Base-by-base conservation (phyloP, 2,329 filamentous ascomycete genomes). In the Penicillium sp. region DNA sequence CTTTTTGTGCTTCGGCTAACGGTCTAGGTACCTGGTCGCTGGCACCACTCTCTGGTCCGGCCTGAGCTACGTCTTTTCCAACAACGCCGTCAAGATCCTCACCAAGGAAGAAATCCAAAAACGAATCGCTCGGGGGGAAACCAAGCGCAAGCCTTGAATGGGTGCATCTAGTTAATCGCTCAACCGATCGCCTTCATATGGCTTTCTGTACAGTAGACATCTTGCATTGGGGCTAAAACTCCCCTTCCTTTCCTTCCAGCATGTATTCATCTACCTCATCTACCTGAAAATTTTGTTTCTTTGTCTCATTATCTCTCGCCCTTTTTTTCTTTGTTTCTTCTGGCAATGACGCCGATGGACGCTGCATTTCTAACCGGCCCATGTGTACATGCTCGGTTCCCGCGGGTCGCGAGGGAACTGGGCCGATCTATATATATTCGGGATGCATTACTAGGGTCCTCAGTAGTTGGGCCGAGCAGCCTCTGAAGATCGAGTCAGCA, bases 11-110 rank as follows among this genome's bases (percentile, higher is more conserved):
- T 5, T 4, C 8, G 15, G 30, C 54, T 61, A 23, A 61, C 43
- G 23, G 2, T 58, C 69, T 40, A 93, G 90, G 67, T 93, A 90
- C 62, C 73, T 95, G 12, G 93, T 99, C 2, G 92, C 91, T 0
- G 83, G 81, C 0, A 99, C 94, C 3, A 99, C 94, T 0, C 74
- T 96, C 5, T 97, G 92, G 90, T 97, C 91, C 56, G 94, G 94
- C 7, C 80, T 92, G 12, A 96, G 92, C 71, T 99, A 99, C 69
- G 80, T 96, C 6, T 95, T 88, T 69, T 90, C 85, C 60, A 96
- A 94, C 70, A 88, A 96, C 63, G 93, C 91, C 0, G 92, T 97
- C 26, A 95, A 88, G 71, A 97, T 97, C 49, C 70, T 97, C 34
- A 76, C 70, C 12, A 74, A 77, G 34, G 65, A 75, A 42, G 73